These are phyloP conservation scores for Aspergillus saccharolyticus DNA, from an alignment of 495 filamentous ascomycete species.

Conservation along the genomic window DNA sequence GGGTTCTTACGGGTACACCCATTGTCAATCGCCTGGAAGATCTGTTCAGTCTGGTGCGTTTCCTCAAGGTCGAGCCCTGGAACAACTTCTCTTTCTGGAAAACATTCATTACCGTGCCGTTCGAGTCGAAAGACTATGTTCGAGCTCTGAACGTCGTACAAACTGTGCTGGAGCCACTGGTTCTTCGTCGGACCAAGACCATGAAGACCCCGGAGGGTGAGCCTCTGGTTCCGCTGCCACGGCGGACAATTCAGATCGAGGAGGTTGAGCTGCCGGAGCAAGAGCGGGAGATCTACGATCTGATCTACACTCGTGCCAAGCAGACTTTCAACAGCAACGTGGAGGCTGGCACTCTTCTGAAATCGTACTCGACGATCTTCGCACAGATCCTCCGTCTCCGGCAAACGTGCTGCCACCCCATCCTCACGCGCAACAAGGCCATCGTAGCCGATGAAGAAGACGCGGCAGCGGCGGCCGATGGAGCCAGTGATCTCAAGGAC, in stretches of 20 bases:
- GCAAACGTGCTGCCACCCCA: slow-evolving; percentile 91
- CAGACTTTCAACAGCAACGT: slow-evolving; percentile 77
- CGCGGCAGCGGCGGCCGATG: slow-evolving; percentile 73
- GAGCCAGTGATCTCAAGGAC: slow-evolving; percentile 74
- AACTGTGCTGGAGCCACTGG: slow-evolving; percentile 89
- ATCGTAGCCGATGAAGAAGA: slow-evolving; percentile 85
- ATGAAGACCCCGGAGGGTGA: slow-evolving; percentile 94
- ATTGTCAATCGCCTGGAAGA: slow-evolving; percentile 97
- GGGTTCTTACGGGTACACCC: slow-evolving; percentile 91
- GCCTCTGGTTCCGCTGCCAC: slow-evolving; percentile 80
- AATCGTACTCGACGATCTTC: slow-evolving; percentile 92
- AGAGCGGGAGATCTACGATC: slow-evolving; percentile 87
- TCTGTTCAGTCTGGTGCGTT: slow-evolving; percentile 89
- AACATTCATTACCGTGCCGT: slow-evolving; percentile 95
- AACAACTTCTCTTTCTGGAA: slow-evolving; percentile 98
- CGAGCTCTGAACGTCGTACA: slow-evolving; percentile 95
- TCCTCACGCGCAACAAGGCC: slow-evolving; percentile 77
- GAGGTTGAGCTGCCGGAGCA: slow-evolving; percentile 76
- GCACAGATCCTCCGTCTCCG: slow-evolving; percentile 92
- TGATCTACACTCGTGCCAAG: slow-evolving; percentile 79
- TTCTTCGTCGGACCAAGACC: slow-evolving; percentile 91
- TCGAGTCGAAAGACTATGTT: slow-evolving; percentile 90
- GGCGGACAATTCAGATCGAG: slow-evolving; percentile 73
- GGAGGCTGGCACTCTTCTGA: slow-evolving; percentile 86
- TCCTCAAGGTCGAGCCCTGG: slow-evolving; percentile 93